Base-by-base conservation (phyloP, 2,329 filamentous ascomycete species). In the Venturia oleaginea region DNA sequence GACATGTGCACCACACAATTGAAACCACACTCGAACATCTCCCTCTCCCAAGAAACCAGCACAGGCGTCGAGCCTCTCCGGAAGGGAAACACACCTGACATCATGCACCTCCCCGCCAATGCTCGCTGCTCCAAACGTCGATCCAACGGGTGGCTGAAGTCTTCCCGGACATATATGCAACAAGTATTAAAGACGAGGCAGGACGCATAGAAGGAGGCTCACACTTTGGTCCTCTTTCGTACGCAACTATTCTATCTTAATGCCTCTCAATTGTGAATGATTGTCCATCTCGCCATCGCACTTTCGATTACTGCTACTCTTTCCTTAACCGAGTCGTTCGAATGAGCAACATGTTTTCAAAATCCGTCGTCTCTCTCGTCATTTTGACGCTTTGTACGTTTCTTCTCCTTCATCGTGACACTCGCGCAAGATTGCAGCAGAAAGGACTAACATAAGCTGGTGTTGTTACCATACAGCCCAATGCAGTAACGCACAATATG, bases 321-420 rank as follows among this genome's bases (percentile, higher is more conserved):
- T 32, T 4, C 7, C 17, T 54, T 15, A n/a, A 4, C 48, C 4
- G 30, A 57, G 27, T 57, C 30, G 27, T 57, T n/a, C 2, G 22
- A 51, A 22, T 10, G n/a, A 17, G 27, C 51, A 57, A 57, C 15
- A 55, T 57, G 51, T 57, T 34, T 57, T 7, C 51, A 22, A 57
- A 57, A 5, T 34, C 15, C 13, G 7, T 42, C 59, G 8, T 60
- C 59, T 60, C 59, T 43, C 22, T 60, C 4, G 3, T 60, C 59
- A 13, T 60, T n/a, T 7, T 40, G n/a, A 24, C 59, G 37, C 40
- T 60, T 27, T 60, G 59, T 60, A 60, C 27, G 59, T 60, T 38
- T 5, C 13, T 17, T 34, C 57, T 40, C 34, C 24, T 40, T 27
- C 32, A 10, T 40, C 32, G 2, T 30, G 17, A 60, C 37, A 3